A percentile compares a stretch with the other conserved stretches of the same genome.
Evolutionary conservation across 2,329 filamentous ascomycete genomes (phyloP).

Genomic region (Sarocladiaceae sp.): DNA sequence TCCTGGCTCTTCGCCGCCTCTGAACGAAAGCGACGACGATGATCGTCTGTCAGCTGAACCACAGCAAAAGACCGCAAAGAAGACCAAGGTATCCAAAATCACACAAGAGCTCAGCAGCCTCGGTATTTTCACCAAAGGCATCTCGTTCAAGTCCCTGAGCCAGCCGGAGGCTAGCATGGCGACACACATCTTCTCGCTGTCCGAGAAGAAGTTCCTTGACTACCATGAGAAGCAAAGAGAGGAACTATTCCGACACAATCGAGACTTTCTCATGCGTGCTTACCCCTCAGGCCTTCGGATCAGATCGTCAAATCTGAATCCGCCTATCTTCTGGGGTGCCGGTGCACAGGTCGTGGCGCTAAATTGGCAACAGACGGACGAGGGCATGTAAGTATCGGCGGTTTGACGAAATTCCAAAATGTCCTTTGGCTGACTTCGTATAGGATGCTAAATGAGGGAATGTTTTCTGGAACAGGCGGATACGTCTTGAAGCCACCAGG

Average conservation of each 20-base stretch:
- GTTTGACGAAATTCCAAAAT: background rate
- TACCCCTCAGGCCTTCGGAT: constrained; percentile 83
- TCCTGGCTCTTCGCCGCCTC: constrained; percentile 27
- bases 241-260: constrained; percentile 75
- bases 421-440: background rate
- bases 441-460: constrained; percentile 83
- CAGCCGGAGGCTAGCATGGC: constrained; percentile 66
- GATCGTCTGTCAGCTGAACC: constrained; percentile 29
- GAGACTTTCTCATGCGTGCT: constrained; percentile 76
- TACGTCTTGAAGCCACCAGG: constrained; percentile 82
- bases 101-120: constrained; percentile 70
- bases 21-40: constrained; percentile 30
- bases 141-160: constrained; percentile 74
- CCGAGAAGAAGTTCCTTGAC: constrained; percentile 60
- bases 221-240: constrained; percentile 45
- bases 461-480: constrained; percentile 81
- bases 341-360: constrained; percentile 88
- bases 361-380: constrained; percentile 90
- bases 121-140: constrained; percentile 78
- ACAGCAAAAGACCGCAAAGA: constrained; percentile 23
- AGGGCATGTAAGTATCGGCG: constrained; percentile 57
- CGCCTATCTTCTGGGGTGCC: constrained; percentile 78
- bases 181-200: constrained; percentile 65
- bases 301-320: constrained; percentile 81
- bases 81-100: constrained; percentile 61